Conservation (phyloP, 2,329 filamentous ascomycete genomes). For the Fonsecaea erecta region DNA sequence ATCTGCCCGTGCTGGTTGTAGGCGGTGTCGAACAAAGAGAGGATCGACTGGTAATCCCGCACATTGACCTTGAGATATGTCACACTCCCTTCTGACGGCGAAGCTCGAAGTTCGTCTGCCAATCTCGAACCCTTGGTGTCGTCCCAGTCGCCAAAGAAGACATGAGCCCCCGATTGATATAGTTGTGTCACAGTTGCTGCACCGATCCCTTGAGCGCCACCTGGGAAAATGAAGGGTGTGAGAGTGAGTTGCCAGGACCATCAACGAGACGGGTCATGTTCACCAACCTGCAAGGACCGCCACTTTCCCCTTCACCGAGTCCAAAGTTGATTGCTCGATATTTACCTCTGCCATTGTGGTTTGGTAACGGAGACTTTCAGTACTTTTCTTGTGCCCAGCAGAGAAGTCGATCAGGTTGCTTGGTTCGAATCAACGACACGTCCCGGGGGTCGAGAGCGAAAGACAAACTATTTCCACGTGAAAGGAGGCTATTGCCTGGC, state of each 20-base stretch:
- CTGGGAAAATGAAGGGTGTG: constrained; percentile 11
- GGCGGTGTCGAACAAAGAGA: constrained; percentile 54
- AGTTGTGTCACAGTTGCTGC: constrained; percentile 49
- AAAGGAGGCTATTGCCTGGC: neutral
- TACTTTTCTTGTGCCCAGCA: neutral
- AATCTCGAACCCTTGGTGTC: constrained; percentile 39
- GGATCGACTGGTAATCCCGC: constrained; percentile 50
- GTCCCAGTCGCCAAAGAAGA: constrained; percentile 51
- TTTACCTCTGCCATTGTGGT: constrained; percentile 20
- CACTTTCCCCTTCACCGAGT: constrained; percentile 30
- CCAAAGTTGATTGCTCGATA: constrained; percentile 23
- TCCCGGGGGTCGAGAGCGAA: neutral
- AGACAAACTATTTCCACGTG: neutral
- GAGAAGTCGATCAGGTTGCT: neutral
- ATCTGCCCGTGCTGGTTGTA: constrained; percentile 50
- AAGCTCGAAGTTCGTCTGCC: constrained; percentile 25
- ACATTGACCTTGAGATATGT: constrained; percentile 46
- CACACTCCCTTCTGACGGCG: constrained; percentile 24
- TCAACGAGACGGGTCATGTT: neutral
- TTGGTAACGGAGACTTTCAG: neutral
- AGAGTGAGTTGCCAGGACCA: neutral
- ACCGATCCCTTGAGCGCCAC: constrained; percentile 52
- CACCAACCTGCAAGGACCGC: constrained; percentile 32
- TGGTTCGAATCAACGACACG: neutral
- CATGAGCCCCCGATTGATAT: constrained; percentile 47